Evolutionary conservation across 768 basidiomycete species (phyloP), one percentile per base, ranked within the genome.

Genomic region (Tylopilus rubrobrunneus): DNA sequence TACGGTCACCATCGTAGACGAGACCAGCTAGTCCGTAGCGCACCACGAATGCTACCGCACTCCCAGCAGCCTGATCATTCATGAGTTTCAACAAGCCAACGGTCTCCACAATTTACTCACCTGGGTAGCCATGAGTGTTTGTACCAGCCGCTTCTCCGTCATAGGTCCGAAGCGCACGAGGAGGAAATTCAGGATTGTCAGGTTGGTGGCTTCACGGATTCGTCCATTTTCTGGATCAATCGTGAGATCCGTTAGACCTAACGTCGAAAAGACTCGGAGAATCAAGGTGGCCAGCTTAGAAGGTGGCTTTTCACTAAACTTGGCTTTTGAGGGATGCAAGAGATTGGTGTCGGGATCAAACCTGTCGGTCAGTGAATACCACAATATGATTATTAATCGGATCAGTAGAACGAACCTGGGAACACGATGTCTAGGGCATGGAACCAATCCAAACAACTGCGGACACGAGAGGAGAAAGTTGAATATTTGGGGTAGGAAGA

Each of bases 401-500:
- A 5, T 23, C 27, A 25, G 6, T 9, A 19, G 40, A 65, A 66
- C 82, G 60, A 64, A 94, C 91, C 83, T 82, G 50, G 97, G 97
- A 19, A 99, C 80, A 48, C 97, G 83, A 72, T 99, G 97, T 46
- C 97, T 77, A 6, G 97, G 97, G 67, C 95, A 98, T 0, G 89
- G 87, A 14, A 99, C 90, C 17, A 99, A 72, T 1, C 92, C 91
- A 65, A 98, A 98, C 3, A 99, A 74, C 66, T 99, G 97, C 11
- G 97, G 97, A 61, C 87, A 90, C 12, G 93, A 96, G 37, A 98
- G 76, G 47, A 98, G 51, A 67, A 99, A 99, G 70, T 99, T 99
- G 83, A 98, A 94, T 57, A 97, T 88, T 68, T 99, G 97, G 5
- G 97, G 97, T 45, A 99, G 79, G 75, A 98, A 98, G 78, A 99